A percentile compares a stretch with the other conserved stretches of the same genome.
These are phyloP conservation scores for Acanthamoeba lenticulata DNA, from an alignment of 208 protist genomes.

Conservation along the genomic window DNA sequence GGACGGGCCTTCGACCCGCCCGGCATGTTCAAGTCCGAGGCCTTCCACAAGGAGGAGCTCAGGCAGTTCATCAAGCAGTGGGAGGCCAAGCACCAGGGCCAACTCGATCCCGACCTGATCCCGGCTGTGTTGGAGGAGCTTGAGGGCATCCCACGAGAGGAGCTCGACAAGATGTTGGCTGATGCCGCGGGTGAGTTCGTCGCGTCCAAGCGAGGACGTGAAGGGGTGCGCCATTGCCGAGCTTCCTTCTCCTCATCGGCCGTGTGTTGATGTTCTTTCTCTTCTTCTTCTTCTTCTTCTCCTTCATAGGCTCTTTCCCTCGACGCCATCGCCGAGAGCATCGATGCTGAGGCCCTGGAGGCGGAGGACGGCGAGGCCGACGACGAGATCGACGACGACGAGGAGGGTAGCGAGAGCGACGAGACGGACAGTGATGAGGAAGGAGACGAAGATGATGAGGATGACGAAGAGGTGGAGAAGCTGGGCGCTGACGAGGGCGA, in stretches of 20 bases:
- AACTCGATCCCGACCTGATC: neutral
- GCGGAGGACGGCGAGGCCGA: neutral
- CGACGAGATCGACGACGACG: neutral
- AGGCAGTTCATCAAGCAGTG: neutral
- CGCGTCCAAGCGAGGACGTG: neutral
- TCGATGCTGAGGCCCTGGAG: neutral
- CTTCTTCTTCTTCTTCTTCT: too few relatives aligned
- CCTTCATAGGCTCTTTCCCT: neutral
- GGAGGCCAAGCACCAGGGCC: neutral
- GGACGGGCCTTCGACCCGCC: neutral
- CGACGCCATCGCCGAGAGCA: neutral
- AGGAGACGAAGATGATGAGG: neutral
- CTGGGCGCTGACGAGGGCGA: neutral
- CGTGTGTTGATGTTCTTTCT: neutral
- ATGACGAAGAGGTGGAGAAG: neutral
- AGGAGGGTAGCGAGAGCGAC: neutral
- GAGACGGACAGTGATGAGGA: neutral
- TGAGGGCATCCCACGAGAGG: neutral
- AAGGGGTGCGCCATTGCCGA: neutral
- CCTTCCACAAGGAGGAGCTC: slow-evolving; percentile 11
- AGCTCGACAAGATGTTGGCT: neutral
- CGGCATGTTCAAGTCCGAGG: neutral
- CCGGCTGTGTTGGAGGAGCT: slow-evolving; percentile 7
- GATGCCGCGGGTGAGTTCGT: neutral
- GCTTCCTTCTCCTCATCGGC: neutral